Percentiles rank a stretch among this genome's conserved stretches.
phyloP scores from a whole-genome alignment of 2,329 filamentous ascomycete species.

The Amesomyces nigricolor region DNA sequence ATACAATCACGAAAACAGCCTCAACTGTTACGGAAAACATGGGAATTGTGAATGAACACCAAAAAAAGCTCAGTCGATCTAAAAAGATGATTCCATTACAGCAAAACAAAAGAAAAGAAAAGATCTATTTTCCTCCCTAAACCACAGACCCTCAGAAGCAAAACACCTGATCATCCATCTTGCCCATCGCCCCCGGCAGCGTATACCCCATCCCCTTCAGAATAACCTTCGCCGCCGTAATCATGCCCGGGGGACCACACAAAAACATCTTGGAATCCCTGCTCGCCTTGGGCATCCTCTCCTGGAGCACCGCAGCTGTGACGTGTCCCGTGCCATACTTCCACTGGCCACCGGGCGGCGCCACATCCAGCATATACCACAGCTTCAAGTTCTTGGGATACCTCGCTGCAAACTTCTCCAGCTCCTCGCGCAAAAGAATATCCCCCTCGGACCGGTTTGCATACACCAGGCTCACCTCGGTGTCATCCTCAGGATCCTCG shows the following conservation, averaged over 20 bases:
- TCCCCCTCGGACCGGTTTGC: slow-evolving; percentile 55
- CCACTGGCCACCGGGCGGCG: slow-evolving; percentile 42
- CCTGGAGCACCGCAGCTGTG: slow-evolving; percentile 44
- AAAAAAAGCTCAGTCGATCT: no score
- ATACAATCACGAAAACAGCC: no score
- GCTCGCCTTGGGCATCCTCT: slow-evolving; percentile 42
- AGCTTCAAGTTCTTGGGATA: slow-evolving; percentile 51
- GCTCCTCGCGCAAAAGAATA: slow-evolving; percentile 51
- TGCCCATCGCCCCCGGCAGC: slow-evolving; percentile 43
- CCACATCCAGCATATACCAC: slow-evolving; percentile 47
- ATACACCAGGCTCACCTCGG: slow-evolving; percentile 52
- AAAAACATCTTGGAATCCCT: slow-evolving; percentile 49
- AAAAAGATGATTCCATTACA: no score
- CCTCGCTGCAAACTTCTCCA: slow-evolving; percentile 47
- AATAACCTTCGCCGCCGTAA: slow-evolving; percentile 50
- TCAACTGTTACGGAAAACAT: no score
- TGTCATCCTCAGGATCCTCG: slow-evolving; percentile 52
- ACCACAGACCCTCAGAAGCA: slow-evolving; percentile 32
- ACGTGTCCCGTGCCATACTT: slow-evolving; percentile 44
- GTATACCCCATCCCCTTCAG: slow-evolving; percentile 46
- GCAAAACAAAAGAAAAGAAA: no score
- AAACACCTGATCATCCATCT: slow-evolving; percentile 52
- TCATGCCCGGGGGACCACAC: slow-evolving; percentile 57
- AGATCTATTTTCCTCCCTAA: no score
- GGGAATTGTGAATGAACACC: no score